Base-by-base conservation (phyloP, 2,329 filamentous ascomycete genomes). In the Microcyclosporella mali region DNA sequence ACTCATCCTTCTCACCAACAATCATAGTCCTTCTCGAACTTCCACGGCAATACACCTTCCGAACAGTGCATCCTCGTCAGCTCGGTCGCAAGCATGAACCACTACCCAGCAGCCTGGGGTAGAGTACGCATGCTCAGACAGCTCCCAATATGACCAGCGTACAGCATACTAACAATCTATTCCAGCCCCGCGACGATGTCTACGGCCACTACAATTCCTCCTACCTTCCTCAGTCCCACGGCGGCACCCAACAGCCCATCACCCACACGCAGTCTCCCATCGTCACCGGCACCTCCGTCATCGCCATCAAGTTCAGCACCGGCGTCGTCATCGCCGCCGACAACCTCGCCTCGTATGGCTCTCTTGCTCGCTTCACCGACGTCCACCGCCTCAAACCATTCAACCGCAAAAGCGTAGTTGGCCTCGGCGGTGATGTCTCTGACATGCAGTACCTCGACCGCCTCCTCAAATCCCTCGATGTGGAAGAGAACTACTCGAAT, bases 391-490 rank as follows among this genome's bases (percentile, higher is more conserved):
- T 98, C 56, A 88, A 88, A 59, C 78, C 81, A 58, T 97, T 97
- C 70, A 87, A 88, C 70, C 76, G 82, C 54, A 80, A 82, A 53
- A 82, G 88, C 21, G 79, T 97, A 47, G 77, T 98, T 62, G 92
- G 92, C 60, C 94, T 97, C 71, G 88, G 88, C 66, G 92, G 92
- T 66, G 92, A 98, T 72, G 84, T 98, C 58, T 94, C 87, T 53
- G 92, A 98, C 74, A 97, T 98, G 92, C 92, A 98, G 74, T 94
- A 94, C 74, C 81, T 98, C 56, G 85, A 95, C 78, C 83, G 92
- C 57, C 81, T 95, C 61, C 83, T 98, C 57, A 83, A 78, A 62
- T 84, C 86, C 51, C 84, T 97, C 58, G 81, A 85, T 65, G 88
- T 94, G 67, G 78, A 84, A 66, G 89, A 97, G 74, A 84, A 88